Percentiles rank a stretch among this genome's conserved stretches.
Conservation (phyloP, 192 early-diverging fungal genomes). For the Coemansia sp. region DNA sequence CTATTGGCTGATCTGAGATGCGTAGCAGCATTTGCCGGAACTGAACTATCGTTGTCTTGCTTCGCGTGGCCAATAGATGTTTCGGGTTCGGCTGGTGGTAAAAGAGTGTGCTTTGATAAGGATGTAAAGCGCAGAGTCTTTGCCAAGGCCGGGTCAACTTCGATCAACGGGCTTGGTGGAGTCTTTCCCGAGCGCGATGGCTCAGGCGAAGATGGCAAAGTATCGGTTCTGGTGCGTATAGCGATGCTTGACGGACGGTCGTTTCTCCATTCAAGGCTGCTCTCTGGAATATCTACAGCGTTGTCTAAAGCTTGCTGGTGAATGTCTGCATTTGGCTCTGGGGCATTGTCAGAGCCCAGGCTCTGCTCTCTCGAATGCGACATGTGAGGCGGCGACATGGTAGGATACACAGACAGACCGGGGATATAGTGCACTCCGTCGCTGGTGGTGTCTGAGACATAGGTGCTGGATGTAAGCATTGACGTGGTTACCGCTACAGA, state of each 20-base stretch:
- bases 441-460: background rate
- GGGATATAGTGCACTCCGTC: slow-evolving; percentile 1
- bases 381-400: background rate
- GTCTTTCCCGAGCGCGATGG: slow-evolving; percentile 7
- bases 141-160: slow-evolving; percentile 29
- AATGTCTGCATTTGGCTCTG: background rate
- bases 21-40: background rate
- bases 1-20: background rate
- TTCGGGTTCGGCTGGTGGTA: background rate
- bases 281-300: background rate
- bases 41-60: background rate
- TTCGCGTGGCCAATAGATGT: background rate
- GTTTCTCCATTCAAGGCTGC: background rate
- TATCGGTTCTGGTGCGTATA: background rate
- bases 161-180: slow-evolving; percentile 46
- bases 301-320: background rate
- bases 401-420: background rate
- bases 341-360: background rate
- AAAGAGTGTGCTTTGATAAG: background rate
- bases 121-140: slow-evolving; percentile 20
- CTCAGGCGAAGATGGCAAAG: background rate
- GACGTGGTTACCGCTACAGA: background rate
- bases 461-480: background rate
- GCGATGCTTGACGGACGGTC: background rate
- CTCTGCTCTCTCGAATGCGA: background rate